These are phyloP conservation scores for Akanthomyces muscarius DNA, from an alignment of 2,329 filamentous ascomycete genomes.

Conservation along the genomic window DNA sequence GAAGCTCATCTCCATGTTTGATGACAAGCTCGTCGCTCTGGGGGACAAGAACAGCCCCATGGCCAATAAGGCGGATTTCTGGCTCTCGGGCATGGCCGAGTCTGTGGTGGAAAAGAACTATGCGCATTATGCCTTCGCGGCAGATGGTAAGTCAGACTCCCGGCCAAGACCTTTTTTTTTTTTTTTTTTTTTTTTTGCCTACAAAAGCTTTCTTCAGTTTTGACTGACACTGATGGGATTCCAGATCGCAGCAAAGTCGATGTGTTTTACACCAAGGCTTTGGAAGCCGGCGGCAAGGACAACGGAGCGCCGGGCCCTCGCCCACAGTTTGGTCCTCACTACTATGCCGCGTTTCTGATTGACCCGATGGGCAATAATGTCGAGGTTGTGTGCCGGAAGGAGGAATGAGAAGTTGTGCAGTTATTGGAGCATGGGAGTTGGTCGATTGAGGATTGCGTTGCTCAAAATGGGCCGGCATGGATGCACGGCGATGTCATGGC, in stretches of 20 bases:
- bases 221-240: not conserved
- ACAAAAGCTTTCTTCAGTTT: no score
- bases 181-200: not conserved
- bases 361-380: slow-evolving; percentile 46
- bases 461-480: no score
- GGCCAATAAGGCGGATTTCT: slow-evolving; percentile 14
- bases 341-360: slow-evolving; percentile 43
- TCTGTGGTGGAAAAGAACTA: not conserved
- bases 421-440: no score
- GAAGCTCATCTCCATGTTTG: slow-evolving; percentile 14
- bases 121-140: slow-evolving; percentile 14
- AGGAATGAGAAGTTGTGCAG: not conserved
- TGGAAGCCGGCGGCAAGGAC: slow-evolving; percentile 37
- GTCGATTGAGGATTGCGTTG: no score
- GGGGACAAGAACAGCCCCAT: slow-evolving; percentile 11
- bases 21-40: slow-evolving; percentile 11
- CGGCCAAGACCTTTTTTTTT: not conserved
- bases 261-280: slow-evolving; percentile 36
- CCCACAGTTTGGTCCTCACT: slow-evolving; percentile 36
- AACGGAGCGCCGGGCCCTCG: slow-evolving; percentile 42
- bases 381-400: slow-evolving; percentile 34
- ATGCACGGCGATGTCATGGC: no score
- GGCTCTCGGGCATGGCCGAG: slow-evolving; percentile 15
- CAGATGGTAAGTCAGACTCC: not conserved
- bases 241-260: slow-evolving; percentile 37